phyloP scores from a whole-genome alignment of 306 rosid species.

The Trifolium repens region DNA sequence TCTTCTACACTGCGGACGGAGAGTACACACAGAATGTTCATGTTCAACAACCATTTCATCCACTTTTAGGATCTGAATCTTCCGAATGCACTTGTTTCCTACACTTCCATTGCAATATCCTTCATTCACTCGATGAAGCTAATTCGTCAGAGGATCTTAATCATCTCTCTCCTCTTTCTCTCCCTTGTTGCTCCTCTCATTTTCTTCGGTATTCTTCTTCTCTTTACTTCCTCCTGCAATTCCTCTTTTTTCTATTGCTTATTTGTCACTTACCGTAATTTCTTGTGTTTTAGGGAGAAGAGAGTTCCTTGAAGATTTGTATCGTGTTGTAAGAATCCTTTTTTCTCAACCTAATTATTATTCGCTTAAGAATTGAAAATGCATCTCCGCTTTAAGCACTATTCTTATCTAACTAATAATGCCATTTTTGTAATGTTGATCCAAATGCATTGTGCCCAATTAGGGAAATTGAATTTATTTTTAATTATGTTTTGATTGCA shows the following conservation, averaged over 20 bases:
- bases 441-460: background rate
- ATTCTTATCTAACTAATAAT: background rate
- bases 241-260: background rate
- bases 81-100: background rate
- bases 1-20: background rate
- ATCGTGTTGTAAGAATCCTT: slow-evolving; percentile 69
- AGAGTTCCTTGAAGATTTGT: slow-evolving; percentile 76
- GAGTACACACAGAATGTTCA: background rate
- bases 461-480: slow-evolving; percentile 43
- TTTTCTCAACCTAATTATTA: slow-evolving; percentile 18
- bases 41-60: background rate
- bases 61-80: background rate
- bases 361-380: background rate
- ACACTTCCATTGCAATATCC: background rate
- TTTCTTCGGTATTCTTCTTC: slow-evolving; percentile 54
- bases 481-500: slow-evolving; percentile 55
- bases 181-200: slow-evolving; percentile 82
- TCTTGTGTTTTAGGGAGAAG: slow-evolving; percentile 62
- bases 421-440: background rate
- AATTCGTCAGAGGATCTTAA: slow-evolving; percentile 79
- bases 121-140: slow-evolving; percentile 56
- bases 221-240: background rate
- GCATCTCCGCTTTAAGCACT: background rate
- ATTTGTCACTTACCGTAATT: background rate
- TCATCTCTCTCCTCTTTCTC: slow-evolving; percentile 76